Evolutionary conservation across 192 early-diverging fungal species (phyloP), one percentile per base, ranked within the genome.

Genomic region (Backusella liffmaniae): DNA sequence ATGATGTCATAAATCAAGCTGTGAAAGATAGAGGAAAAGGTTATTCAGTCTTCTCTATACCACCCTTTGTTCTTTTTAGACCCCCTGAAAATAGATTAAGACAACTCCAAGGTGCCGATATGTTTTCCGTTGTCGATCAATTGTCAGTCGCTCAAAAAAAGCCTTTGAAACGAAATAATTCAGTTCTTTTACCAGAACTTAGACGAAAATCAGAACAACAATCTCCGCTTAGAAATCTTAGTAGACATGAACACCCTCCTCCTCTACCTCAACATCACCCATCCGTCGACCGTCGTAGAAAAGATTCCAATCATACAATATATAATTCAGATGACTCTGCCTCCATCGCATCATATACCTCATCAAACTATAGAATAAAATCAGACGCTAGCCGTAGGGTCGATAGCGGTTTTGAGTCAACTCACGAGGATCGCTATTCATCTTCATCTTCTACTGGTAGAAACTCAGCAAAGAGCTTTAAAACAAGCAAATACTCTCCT

Each of bases 51-150:
- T 92, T 90, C 76, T 91, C 89, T 36, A 89, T 98, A 29, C 93
- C 96, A 35, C 85, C 88, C 53, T 90, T 91, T 34, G 84, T 91
- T 12, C 84, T 97, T 34, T 99, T 93, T 85, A 83, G 93, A 65
- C 97, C 97, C 30, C 88, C 90, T 29, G 90, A 90, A 46, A 89
- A 88, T 72, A 96, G 94, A 80, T 86, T 99, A 49, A 69, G 67
- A 26, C 76, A 77, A 53, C 34, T 77, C 62, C 68, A 75, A 32
- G 56, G 70, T 5, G 71, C 66, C 16, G 73, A 80, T 66, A 80
- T 98, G 69, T 91, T 98, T 78, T 95, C 96, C 12, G 92, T 88
- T 0, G 89, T 86, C 7, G 89, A 93, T 53, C 82, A 75, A 46
- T 62, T 76, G 7, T 42, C 39, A 32, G 16, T 70, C n/a, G 13